Base-by-base conservation (phyloP, 108 stramenopile genomes). In the Nitzschia putrida region DNA sequence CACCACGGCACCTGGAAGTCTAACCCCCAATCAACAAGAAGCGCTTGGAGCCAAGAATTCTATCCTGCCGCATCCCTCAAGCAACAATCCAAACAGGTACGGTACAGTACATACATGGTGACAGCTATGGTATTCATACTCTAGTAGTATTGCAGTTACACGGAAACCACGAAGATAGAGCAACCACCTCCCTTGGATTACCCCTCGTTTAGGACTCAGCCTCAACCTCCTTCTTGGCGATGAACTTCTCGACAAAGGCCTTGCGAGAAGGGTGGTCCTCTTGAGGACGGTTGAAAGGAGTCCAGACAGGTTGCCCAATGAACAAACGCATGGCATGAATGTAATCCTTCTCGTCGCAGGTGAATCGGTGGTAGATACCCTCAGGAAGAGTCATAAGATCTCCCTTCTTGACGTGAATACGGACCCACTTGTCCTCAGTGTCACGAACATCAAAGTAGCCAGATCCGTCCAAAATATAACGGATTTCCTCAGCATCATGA, bases 401-500 rank as follows among this genome's bases (percentile, higher is more conserved):
- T 43, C 96, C 96, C 81, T 94, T 91, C 67, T 91, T 90, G 71
- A 97, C 73, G 54, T 80, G 82, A 56, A 98, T 85, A n/a, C 98
- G 89, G 40, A 97, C 79, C 98, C 98, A 98, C 51, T 92, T 68
- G 64, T 86, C 82, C 20, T 88, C 25, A 44, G 75, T 79, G 69
- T 91, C 89, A 16, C 98, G 86, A 12, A 98, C 92, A 72, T 98
- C 98, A 81, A 98, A 98, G 76, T 87, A 98, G 47, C 94, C 88
- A 12, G 74, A 77, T 24, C 91, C 91, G 26, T 88, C 89, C 40
- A 98, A 66, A 53, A 94, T 74, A 76, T 93, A 98, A 26, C 97
- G 95, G 74, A 98, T 98, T 81, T 98, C 98, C 75, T 98, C 98
- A 34, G 96, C 97, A 65, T 91, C 86, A 70, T 98, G 96, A 68